Conservation (phyloP, 2,329 filamentous ascomycete species). For the Purpureocillium takamizusanense region DNA sequence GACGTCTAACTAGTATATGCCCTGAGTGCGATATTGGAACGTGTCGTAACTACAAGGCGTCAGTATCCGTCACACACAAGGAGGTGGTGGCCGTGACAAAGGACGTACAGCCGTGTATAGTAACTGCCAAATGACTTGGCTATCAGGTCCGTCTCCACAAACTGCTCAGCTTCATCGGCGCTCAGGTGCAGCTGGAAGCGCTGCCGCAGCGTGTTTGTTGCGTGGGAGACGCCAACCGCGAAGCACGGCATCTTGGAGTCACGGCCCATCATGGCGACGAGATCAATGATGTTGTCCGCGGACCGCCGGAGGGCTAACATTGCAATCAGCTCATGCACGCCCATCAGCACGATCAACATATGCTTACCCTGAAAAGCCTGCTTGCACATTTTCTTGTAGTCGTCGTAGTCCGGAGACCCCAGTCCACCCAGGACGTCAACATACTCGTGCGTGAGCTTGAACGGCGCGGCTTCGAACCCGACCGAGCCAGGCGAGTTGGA, state of each 20-base stretch:
- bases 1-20: slow-evolving; percentile 56
- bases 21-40: slow-evolving; percentile 81
- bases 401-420: slow-evolving; percentile 59
- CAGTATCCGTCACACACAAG: background rate
- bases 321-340: background rate
- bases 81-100: background rate
- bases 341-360: background rate
- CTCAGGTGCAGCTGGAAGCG: slow-evolving; percentile 77
- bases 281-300: slow-evolving; percentile 71
- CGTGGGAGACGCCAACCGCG: slow-evolving; percentile 61
- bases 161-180: slow-evolving; percentile 70
- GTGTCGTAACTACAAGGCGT: slow-evolving; percentile 59
- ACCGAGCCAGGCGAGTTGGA: slow-evolving; percentile 79
- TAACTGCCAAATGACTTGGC: slow-evolving; percentile 78
- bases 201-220: slow-evolving; percentile 59
- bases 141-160: slow-evolving; percentile 72
- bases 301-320: slow-evolving; percentile 59
- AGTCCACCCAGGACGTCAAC: slow-evolving; percentile 73
- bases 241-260: slow-evolving; percentile 83
- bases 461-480: slow-evolving; percentile 78
- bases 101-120: slow-evolving; percentile 69
- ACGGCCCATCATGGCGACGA: slow-evolving; percentile 77
- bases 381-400: slow-evolving; percentile 73
- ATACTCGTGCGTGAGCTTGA: slow-evolving; percentile 80
- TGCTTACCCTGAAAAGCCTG: slow-evolving; percentile 67